Percentiles rank a stretch among this genome's conserved stretches.
Evolutionary conservation across 139 green algal genomes (phyloP).

Genomic region (Tetradesmus obliquus): DNA sequence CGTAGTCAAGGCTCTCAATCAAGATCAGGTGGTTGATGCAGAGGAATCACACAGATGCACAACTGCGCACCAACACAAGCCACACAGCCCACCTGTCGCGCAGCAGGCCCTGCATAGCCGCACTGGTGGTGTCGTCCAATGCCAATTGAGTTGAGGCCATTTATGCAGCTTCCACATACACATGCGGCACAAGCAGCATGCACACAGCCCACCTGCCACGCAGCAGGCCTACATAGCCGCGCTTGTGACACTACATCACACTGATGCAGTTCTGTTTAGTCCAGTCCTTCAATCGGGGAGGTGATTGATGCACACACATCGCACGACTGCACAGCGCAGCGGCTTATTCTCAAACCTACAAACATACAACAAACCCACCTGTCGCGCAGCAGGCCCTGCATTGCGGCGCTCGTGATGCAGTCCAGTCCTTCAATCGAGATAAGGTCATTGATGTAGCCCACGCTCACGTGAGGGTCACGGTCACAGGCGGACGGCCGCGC

Average conservation of each 20-base stretch:
- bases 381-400: not conserved
- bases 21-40: no score
- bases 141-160: not conserved
- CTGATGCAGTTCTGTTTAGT: no score
- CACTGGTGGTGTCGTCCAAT: conserved; percentile 1
- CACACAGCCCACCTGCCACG: not conserved
- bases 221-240: not conserved
- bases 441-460: conserved; percentile 19
- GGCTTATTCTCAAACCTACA: not conserved
- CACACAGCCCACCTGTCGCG: not conserved
- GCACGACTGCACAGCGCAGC: not conserved
- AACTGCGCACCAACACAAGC: not conserved
- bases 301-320: no score
- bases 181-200: not conserved
- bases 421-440: conserved; percentile 3
- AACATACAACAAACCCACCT: no score
- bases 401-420: not conserved
- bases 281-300: not conserved
- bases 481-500: not conserved
- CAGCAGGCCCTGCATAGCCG: conserved; percentile 6
- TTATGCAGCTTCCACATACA: not conserved
- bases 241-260: not conserved
- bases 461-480: conserved; percentile 7
- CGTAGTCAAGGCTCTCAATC: not conserved
- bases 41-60: no score